Conservation (phyloP, 208 protist species). For the Herpetomonas muscarum region DNA sequence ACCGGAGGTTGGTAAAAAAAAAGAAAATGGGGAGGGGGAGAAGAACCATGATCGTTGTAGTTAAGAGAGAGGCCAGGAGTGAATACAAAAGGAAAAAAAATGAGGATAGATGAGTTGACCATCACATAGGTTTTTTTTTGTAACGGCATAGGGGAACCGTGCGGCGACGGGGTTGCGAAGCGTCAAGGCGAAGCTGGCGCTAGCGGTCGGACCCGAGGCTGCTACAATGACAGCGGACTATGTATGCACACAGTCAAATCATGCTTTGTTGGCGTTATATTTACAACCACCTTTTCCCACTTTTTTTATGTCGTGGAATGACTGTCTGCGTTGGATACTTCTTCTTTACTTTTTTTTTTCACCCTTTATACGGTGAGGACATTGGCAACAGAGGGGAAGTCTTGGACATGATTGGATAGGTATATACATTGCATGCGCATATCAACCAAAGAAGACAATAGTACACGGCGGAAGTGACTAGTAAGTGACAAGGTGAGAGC, state of each 20-base stretch:
- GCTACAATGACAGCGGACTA: background rate
- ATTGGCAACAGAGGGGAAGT: too few species aligned
- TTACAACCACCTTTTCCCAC: conserved; percentile 2
- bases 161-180: too few species aligned
- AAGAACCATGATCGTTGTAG: too few species aligned
- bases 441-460: background rate
- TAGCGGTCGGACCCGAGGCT: too few species aligned
- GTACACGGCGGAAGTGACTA: background rate
- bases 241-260: conserved; percentile 1
- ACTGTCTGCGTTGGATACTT: background rate
- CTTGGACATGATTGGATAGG: too few species aligned
- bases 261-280: background rate
- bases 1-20: conserved; percentile 7
- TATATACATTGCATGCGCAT: background rate
- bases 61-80: too few species aligned
- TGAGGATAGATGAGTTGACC: background rate
- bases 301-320: too few species aligned
- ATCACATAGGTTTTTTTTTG: background rate
- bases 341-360: conserved; percentile 21
- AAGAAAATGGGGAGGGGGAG: conserved; percentile 2
- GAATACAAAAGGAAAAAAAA: background rate
- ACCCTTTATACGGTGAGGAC: too few species aligned
- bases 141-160: too few species aligned
- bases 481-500: background rate
- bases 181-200: too few species aligned